A percentile compares a stretch with the other conserved stretches of the same genome.
Conservation (phyloP, 805 yeast species). For the Wickerhamiella occidentalis region DNA sequence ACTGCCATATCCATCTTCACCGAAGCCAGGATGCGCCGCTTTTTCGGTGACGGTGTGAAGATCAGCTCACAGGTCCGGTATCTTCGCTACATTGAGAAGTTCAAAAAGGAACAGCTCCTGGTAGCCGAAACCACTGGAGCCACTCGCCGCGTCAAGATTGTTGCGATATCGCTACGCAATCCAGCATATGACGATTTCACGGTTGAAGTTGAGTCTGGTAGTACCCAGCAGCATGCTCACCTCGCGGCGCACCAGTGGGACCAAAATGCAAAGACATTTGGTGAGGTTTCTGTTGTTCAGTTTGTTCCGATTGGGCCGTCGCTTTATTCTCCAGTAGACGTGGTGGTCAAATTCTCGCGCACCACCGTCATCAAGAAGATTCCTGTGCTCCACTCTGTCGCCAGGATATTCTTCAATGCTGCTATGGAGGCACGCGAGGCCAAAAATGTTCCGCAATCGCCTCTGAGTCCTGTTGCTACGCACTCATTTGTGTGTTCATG, state of each 20-base stretch:
- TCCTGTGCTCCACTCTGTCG: constrained; percentile 7
- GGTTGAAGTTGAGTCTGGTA: constrained; percentile 8
- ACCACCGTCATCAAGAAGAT: constrained; percentile 4
- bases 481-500: constrained; percentile 4
- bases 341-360: constrained; percentile 5
- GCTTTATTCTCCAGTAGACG: constrained; percentile 5
- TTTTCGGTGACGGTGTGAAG: constrained; percentile 56
- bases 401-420: constrained; percentile 9
- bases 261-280: background rate
- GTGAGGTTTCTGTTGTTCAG: background rate
- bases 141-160: constrained; percentile 9
- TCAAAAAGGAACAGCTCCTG: background rate
- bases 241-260: constrained; percentile 7
- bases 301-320: constrained; percentile 6
- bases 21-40: constrained; percentile 41
- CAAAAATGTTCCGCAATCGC: background rate
- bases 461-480: background rate
- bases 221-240: background rate
- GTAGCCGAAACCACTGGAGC: background rate
- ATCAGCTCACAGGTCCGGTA: constrained; percentile 59
- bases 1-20: constrained; percentile 46
- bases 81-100: constrained; percentile 41
- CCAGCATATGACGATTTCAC: constrained; percentile 11
- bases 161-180: constrained; percentile 13
- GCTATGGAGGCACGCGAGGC: constrained; percentile 1